These are phyloP conservation scores for Myriangium duriaei DNA, from an alignment of 2,329 filamentous ascomycete genomes.

Conservation along the genomic window DNA sequence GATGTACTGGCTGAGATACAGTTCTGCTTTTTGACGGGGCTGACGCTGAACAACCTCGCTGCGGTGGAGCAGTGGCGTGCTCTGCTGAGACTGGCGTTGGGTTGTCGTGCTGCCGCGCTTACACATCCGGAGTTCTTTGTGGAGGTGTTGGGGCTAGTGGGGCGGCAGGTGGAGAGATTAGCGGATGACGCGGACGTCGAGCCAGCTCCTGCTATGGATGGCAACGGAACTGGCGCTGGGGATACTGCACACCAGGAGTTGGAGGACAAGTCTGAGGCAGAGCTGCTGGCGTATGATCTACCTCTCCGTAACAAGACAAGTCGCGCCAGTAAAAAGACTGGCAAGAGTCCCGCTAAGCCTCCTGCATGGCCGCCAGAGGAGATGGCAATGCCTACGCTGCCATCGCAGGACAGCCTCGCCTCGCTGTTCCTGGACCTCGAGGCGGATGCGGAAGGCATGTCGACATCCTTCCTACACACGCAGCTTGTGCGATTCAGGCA, in stretches of 20 bases:
- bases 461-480: constrained; percentile 38
- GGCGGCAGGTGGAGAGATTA: constrained; percentile 39
- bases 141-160: constrained; percentile 37
- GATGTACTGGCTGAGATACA: constrained; percentile 45
- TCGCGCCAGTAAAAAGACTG: too few species aligned
- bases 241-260: not conserved
- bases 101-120: constrained; percentile 39
- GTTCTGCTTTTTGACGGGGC: constrained; percentile 49
- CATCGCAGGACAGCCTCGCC: too few species aligned
- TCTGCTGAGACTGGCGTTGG: constrained; percentile 43
- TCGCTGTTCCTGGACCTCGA: not conserved
- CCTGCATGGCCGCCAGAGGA: too few species aligned
- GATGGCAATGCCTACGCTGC: too few species aligned
- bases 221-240: constrained; percentile 40
- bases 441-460: not conserved
- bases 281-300: constrained; percentile 4
- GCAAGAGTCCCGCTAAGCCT: too few species aligned
- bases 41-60: constrained; percentile 53
- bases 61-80: constrained; percentile 56
- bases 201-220: constrained; percentile 48
- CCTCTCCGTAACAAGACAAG: not conserved
- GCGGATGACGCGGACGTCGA: constrained; percentile 43
- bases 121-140: constrained; percentile 39
- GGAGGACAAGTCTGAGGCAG: constrained; percentile 4
- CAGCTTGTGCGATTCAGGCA: constrained; percentile 42